Percentiles rank a stretch among this genome's conserved stretches.
These are phyloP conservation scores for Trichomonas tenax DNA, from an alignment of 208 protist genomes.

Conservation along the genomic window DNA sequence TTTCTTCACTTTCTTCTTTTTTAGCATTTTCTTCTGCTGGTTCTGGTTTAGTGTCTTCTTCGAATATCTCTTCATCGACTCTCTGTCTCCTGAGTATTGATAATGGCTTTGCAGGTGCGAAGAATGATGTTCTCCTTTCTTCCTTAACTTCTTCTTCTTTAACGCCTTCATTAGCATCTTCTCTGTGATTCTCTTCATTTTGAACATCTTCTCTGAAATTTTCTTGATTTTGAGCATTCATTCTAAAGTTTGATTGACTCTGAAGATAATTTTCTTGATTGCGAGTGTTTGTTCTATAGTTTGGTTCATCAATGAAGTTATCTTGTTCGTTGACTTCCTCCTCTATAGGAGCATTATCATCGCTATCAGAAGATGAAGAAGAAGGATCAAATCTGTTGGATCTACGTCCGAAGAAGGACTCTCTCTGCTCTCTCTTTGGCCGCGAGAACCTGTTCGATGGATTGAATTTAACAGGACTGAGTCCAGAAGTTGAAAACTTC, in stretches of 20 bases:
- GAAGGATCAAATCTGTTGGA: not conserved
- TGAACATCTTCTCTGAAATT: too few species aligned
- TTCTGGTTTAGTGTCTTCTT: not conserved
- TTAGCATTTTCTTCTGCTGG: not conserved
- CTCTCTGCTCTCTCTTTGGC: not conserved
- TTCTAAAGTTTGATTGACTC: too few species aligned
- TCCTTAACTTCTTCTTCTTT: not conserved
- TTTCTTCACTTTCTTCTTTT: not conserved
- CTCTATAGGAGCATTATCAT: not conserved
- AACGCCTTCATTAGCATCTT: not conserved
- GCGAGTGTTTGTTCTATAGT: too few species aligned
- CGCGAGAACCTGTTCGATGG: not conserved
- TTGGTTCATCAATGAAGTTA: too few species aligned
- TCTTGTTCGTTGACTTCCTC: not conserved
- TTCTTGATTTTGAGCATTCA: too few species aligned
- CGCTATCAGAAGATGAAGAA: not conserved
- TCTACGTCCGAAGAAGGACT: not conserved
- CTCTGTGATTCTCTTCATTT: not conserved
- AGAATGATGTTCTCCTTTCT: not conserved
- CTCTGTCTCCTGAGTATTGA: not conserved
- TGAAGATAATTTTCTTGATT: too few species aligned
- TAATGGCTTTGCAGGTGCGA: not conserved
- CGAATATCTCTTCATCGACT: not conserved
- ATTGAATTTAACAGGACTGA: not conserved
- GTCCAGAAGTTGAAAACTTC: not conserved